Evolutionary conservation across 495 filamentous ascomycete genomes (phyloP).

Genomic region (Glutinoglossum americanum): DNA sequence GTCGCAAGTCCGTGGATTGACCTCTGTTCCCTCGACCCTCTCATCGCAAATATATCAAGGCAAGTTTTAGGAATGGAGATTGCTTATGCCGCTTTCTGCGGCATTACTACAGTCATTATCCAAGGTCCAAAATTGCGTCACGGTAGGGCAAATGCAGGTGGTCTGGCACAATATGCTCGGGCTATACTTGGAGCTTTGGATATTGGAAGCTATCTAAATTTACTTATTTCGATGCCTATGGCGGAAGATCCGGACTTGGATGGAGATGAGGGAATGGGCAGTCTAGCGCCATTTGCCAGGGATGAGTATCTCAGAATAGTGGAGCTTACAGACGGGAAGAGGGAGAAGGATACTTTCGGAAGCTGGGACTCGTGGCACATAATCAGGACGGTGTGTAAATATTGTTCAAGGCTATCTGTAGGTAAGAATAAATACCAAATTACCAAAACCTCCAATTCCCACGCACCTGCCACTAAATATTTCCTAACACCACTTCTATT

Average conservation of each 20-base stretch:
- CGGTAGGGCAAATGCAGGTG: constrained; percentile 22
- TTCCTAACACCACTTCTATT: background rate
- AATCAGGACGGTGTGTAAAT: constrained; percentile 70
- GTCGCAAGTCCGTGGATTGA: constrained; percentile 79
- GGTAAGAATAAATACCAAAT: constrained; percentile 36
- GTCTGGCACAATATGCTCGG: constrained; percentile 53
- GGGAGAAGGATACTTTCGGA: constrained; percentile 38
- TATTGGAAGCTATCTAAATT: constrained; percentile 49
- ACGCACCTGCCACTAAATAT: background rate
- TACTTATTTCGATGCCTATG: constrained; percentile 69
- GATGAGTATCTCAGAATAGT: constrained; percentile 25
- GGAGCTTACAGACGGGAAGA: constrained; percentile 20
- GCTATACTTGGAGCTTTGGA: constrained; percentile 52
- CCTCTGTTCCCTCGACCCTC: constrained; percentile 58
- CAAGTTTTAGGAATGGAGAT: constrained; percentile 82
- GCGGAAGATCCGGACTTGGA: constrained; percentile 34
- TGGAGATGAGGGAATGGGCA: constrained; percentile 27
- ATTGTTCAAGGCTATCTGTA: constrained; percentile 58
- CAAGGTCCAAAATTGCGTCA: constrained; percentile 44
- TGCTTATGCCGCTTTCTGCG: constrained; percentile 86
- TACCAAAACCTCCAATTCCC: background rate
- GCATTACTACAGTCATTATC: constrained; percentile 61
- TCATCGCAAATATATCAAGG: constrained; percentile 61
- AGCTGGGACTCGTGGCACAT: constrained; percentile 89
- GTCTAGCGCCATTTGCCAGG: constrained; percentile 35